Conservation (phyloP, 1,284 basidiomycete species). For the Pseudozyma hubeiensis region DNA sequence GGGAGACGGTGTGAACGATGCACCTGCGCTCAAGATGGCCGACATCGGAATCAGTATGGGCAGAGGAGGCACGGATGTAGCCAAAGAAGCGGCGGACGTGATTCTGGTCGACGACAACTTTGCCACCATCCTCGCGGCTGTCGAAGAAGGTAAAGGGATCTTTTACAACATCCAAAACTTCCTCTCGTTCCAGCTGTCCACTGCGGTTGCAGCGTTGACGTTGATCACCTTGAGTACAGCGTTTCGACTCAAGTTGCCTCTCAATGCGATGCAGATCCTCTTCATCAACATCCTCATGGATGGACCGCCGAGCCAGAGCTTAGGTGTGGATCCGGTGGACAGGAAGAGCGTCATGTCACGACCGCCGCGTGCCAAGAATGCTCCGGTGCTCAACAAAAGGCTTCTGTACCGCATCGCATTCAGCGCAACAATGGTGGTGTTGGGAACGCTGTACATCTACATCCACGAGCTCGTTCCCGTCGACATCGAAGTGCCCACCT, state of each 20-base stretch:
- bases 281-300: slow-evolving; percentile 99
- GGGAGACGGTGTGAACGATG: slow-evolving; percentile 97
- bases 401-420: slow-evolving; percentile 85
- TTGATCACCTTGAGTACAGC: slow-evolving; percentile 93
- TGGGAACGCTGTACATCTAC: slow-evolving; percentile 89
- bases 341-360: slow-evolving; percentile 81
- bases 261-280: slow-evolving; percentile 98
- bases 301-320: slow-evolving; percentile 93
- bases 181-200: slow-evolving; percentile 94
- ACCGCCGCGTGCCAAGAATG: slow-evolving; percentile 88
- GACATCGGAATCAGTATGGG: slow-evolving; percentile 99
- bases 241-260: slow-evolving; percentile 86
- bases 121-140: slow-evolving; percentile 88
- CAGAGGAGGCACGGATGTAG: slow-evolving; percentile 94
- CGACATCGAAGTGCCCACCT: slow-evolving; percentile 23
- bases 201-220: slow-evolving; percentile 92
- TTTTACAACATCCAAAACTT: slow-evolving; percentile 99
- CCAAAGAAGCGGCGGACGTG: slow-evolving; percentile 96
- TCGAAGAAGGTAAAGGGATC: slow-evolving; percentile 96
- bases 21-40: slow-evolving; percentile 95
- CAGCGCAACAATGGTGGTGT: slow-evolving; percentile 88
- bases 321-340: slow-evolving; percentile 96
- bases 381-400: slow-evolving; percentile 81
- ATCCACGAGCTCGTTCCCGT: slow-evolving; percentile 73
- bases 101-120: slow-evolving; percentile 99